phyloP scores from a whole-genome alignment of 768 basidiomycete species.

The Dictyophora rubrovolvata region DNA sequence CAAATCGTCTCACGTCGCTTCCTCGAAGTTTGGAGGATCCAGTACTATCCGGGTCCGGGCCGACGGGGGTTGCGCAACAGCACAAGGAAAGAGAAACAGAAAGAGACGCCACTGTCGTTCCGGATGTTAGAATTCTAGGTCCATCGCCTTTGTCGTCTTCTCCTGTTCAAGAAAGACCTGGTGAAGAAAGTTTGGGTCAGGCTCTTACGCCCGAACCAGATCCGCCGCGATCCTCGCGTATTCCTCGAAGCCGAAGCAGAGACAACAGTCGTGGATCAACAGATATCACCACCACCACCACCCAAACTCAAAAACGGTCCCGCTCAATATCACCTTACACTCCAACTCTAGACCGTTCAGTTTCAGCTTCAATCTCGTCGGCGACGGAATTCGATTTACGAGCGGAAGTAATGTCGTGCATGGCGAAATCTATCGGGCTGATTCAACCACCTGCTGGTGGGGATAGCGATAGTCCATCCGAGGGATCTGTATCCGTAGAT shows the following conservation, averaged over 20 bases:
- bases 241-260: too few species aligned
- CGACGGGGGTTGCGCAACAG: not conserved
- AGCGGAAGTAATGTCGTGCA: slow-evolving; percentile 94
- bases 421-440: slow-evolving; percentile 94
- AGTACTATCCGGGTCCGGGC: too few species aligned
- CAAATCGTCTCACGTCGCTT: not conserved
- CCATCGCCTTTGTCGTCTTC: not conserved
- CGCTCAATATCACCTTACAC: too few species aligned
- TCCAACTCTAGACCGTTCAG: not conserved
- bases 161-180: not conserved
- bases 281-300: too few species aligned
- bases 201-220: too few species aligned
- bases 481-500: slow-evolving; percentile 4
- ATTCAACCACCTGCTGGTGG: slow-evolving; percentile 55
- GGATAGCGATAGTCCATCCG: slow-evolving; percentile 5
- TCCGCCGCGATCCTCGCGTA: too few species aligned
- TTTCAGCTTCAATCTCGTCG: not conserved
- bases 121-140: not conserved
- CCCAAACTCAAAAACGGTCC: too few species aligned
- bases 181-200: not conserved
- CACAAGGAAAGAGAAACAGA: not conserved
- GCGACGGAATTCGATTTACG: slow-evolving; percentile 83
- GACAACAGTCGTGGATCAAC: too few species aligned
- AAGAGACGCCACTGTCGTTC: not conserved
- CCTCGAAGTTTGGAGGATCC: too few species aligned